Evolutionary conservation across 352 stramenopile genomes (phyloP).

Genomic region (Phytophthora pistaciae): DNA sequence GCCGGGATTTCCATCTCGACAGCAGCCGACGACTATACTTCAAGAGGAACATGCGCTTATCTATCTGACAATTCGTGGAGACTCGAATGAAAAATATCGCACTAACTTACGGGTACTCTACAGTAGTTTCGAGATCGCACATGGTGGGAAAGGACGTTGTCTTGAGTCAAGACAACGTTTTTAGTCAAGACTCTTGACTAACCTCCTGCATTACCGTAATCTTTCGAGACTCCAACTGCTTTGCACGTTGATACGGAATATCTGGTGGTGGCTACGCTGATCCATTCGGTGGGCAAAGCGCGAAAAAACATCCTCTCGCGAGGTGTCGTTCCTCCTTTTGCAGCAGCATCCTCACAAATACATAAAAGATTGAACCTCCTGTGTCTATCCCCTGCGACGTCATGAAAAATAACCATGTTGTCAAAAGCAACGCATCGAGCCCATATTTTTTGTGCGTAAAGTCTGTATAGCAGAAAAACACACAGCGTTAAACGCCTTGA

Average conservation of each 20-base stretch:
- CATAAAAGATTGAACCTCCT: slow-evolving; percentile 17
- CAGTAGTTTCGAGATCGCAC: neutral
- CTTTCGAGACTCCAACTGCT: slow-evolving; percentile 7
- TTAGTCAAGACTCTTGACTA: neutral
- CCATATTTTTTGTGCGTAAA: neutral
- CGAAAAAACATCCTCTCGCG: slow-evolving; percentile 8
- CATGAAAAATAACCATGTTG: slow-evolving; percentile 22
- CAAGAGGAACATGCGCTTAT: too few relatives aligned
- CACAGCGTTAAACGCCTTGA: neutral
- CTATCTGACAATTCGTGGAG: too few relatives aligned
- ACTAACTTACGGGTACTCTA: too few relatives aligned
- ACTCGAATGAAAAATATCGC: neutral
- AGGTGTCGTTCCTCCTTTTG: slow-evolving; percentile 1
- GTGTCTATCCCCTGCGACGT: slow-evolving; percentile 23
- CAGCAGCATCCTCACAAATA: slow-evolving; percentile 15
- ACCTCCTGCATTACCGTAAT: slow-evolving; percentile 16
- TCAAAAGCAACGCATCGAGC: neutral
- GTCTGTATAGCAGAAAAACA: neutral
- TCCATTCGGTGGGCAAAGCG: slow-evolving; percentile 25
- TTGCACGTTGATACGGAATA: slow-evolving; percentile 15
- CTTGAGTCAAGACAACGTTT: too few relatives aligned
- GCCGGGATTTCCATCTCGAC: neutral
- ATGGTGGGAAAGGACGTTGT: neutral
- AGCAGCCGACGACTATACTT: neutral
- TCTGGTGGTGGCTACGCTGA: slow-evolving; percentile 6